These are phyloP conservation scores for Carex pumila DNA, from an alignment of 176 grass and related monocot genomes.

Conservation along the genomic window DNA sequence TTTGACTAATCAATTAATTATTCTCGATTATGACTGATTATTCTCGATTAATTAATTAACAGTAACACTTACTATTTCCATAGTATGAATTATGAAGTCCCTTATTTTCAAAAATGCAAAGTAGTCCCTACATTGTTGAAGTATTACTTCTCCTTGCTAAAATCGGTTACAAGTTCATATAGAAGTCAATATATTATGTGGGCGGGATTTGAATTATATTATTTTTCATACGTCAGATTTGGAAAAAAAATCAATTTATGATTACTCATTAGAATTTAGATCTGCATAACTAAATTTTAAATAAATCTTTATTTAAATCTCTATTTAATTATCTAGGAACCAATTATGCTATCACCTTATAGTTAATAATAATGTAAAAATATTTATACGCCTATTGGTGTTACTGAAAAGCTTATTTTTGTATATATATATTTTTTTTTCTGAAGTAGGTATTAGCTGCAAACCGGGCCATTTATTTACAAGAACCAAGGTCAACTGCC, in stretches of 20 bases:
- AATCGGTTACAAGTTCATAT: neutral
- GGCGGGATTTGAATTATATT: neutral
- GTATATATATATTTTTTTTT: neutral
- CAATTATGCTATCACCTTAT: too few relatives aligned
- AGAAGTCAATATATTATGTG: neutral
- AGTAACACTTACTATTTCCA: too few relatives aligned
- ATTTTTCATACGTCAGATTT: too few relatives aligned
- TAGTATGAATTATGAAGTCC: too few relatives aligned
- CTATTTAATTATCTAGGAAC: too few relatives aligned
- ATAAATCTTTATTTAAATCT: neutral
- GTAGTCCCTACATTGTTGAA: neutral
- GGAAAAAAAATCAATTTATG: too few relatives aligned
- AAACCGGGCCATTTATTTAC: conserved; percentile 4
- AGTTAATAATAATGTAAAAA: too few relatives aligned
- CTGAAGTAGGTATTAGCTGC: neutral
- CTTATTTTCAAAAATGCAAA: too few relatives aligned
- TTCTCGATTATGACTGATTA: too few relatives aligned
- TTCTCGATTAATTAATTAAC: too few relatives aligned
- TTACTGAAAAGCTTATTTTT: neutral
- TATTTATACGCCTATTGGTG: too few relatives aligned
- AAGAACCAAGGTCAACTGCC: conserved; percentile 21
- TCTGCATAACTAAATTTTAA: neutral
- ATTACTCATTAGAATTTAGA: neutral
- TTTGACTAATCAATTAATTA: too few relatives aligned
- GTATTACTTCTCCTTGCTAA: neutral